These are phyloP conservation scores for Ottelia alismoides DNA, from an alignment of 106 monocot genomes.

Conservation along the genomic window DNA sequence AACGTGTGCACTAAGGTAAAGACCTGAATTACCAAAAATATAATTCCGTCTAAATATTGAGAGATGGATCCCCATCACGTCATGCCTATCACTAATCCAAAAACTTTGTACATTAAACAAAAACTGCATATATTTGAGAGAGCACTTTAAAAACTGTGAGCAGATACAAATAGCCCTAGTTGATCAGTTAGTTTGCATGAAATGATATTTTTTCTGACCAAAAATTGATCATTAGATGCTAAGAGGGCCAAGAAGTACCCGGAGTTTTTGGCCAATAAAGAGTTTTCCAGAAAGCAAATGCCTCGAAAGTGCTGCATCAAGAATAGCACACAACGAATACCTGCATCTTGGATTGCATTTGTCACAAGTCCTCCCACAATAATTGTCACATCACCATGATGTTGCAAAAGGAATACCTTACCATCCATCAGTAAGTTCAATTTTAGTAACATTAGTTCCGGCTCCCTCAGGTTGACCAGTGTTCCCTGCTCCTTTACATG, in stretches of 20 bases:
- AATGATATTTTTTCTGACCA: not conserved
- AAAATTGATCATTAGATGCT: not conserved
- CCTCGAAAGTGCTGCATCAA: constrained; percentile 56
- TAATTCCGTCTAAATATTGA: too few species aligned
- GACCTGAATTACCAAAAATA: too few species aligned
- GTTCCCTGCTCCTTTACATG: constrained; percentile 11
- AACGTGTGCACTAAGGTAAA: too few species aligned
- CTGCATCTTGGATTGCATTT: constrained; percentile 22
- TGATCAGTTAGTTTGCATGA: too few species aligned
- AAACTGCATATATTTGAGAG: too few species aligned
- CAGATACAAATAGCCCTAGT: too few species aligned
- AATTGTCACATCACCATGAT: not conserved
- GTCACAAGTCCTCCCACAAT: too few species aligned
- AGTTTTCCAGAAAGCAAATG: constrained; percentile 46
- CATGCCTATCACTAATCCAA: too few species aligned
- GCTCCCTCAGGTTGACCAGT: not conserved
- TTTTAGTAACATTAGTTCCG: constrained; percentile 18
- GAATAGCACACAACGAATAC: constrained; percentile 60
- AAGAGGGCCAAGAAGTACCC: constrained; percentile 35
- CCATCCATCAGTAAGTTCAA: constrained; percentile 97
- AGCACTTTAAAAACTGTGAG: too few species aligned
- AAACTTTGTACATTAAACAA: too few species aligned
- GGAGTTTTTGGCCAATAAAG: constrained; percentile 88
- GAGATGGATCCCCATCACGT: too few species aligned
- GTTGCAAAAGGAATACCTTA: constrained; percentile 19